Evolutionary conservation across 1,284 basidiomycete species (phyloP), one percentile per base, ranked within the genome.

Genomic region (Coniferiporia sulphurascens): DNA sequence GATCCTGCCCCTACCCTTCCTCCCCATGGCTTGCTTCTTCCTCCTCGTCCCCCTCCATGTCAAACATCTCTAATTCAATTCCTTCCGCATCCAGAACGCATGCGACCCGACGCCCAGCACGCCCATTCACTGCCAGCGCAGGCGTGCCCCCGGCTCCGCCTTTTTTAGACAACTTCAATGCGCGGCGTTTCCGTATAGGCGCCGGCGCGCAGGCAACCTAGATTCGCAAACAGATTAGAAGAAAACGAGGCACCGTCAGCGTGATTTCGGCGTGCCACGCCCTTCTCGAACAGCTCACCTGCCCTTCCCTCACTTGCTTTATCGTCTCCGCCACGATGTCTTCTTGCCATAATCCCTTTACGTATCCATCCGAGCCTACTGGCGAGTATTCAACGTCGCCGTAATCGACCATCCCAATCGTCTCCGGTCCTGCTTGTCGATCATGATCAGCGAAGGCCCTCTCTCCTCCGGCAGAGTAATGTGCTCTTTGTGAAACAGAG

Each of bases 61-160:
- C 89, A 66, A 91, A 74, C 55, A 86, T 78, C 74, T 92, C 88
- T 75, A 90, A 70, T 62, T 73, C 74, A 64, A 73, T 76, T 63
- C 87, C 87, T 54, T 76, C 75, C 61, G 70, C 73, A 69, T 87
- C 86, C 69, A 91, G 70, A 59, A 91, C 80, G 70, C 88, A 89
- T 15, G 83, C 87, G 55, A 90, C 83, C 68, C 87, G 77, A 66
- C 90, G 83, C 62, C 87, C 87, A 9, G 72, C 74, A 68, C 85
- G 76, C 61, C 89, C 89, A 69, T 92, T 92, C 68, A 89, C 78
- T 52, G 86, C 84, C 65, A 91, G 72, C 48, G 76, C 79, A 60
- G 83, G 49, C 81, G 32, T 71, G 65, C 72, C 71, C 45, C 58
- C 53, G 19, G n/a, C 21, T 52, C 49, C 15, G 55, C 41, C 43